Evolutionary conservation across 179 eudicot genomes (phyloP), one percentile per base, ranked within the genome.

Genomic region (Sideroxylon spinosum): DNA sequence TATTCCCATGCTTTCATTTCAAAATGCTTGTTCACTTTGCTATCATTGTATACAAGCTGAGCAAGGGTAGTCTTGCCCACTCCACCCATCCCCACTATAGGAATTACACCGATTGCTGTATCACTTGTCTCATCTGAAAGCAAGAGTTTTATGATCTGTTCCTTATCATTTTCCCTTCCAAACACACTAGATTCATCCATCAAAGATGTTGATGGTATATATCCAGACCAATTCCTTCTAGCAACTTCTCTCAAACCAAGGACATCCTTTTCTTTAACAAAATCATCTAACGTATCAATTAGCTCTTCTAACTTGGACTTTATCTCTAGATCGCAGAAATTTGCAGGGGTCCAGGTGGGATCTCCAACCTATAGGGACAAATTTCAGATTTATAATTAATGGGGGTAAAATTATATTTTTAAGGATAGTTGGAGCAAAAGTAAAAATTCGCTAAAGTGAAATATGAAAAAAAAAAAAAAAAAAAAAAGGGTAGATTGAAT

Each of bases 151-250:
- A 67, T 32, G 17, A 67, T 67, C 10, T 26, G 37, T 11, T 79
- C 82, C 73, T 29, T 78, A 0, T 84, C 87, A 2, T 78, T 23
- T 20, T 78, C 80, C 48, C 84, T 78, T 7, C 87, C 84, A 44
- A 32, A 81, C 2, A 80, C 79, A 12, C 26, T 8, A n/a, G 76
- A n/a, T 78, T 83, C 86, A 79, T 37, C 29, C 22, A 46, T 17
- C 22, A 52, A 23, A 14, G 61, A 71, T 25, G 75, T 71, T 16
- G 75, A n/a, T 3, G 29, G 60, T 20, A 22, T 13, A 16, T 37
- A 22, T 6, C 4, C 19, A 11, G 60, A 22, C 44, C 25, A 19
- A 3, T 23, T 71, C 60, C 56, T 4, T 1, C 0, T 29, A 5
- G 2, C n/a, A 0, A 7, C 37, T 22, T 11, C n/a, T n/a, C n/a